Base-by-base conservation (phyloP, 495 filamentous ascomycete species). In the Immersiella caudata region DNA sequence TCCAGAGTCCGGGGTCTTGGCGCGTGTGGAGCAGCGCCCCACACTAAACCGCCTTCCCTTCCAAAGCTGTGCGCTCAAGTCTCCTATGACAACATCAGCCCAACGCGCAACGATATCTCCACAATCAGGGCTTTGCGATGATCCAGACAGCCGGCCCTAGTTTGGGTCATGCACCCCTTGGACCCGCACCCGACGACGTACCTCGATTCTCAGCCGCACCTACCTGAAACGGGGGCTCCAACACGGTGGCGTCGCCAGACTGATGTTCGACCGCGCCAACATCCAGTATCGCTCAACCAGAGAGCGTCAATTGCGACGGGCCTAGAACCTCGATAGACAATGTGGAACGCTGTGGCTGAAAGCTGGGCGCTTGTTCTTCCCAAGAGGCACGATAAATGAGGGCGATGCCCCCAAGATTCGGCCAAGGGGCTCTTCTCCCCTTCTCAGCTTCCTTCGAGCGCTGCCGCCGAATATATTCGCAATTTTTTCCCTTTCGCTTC, bases 191-290 rank as follows among this genome's bases (percentile, higher is more conserved):
- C 40, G 40, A 46, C 16, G 14, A 46, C 40, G 40, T 12, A 46
- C 40, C 2, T 46, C 11, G 11, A 14, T 12, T 14, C 16, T 46
- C 40, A 46, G 40, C 40, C 40, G 40, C 40, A 46, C 40, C 40
- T 46, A n/a, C 56, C 24, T 35, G 56, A 59, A 59, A 59, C 56
- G 27, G 22, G 56, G 56, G 56, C 56, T 59, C 56, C 56, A 59
- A 59, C 56, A 59, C 27, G 56, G 56, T 59, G 56, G 56, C 56
- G 56, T 33, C 25, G 24, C 2, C 25, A n/a, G 2, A 27, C 7
- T 55, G 51, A 22, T 12, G 6, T n/a, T 29, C 56, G 25, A 35
- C 24, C 25, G 56, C 56, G n/a, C 56, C 18, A 35, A 33, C 16
- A 26, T 6, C 26, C 24, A 33, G 24, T 22, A 3, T 35, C 5